Percentiles rank a stretch among this genome's conserved stretches.
These are phyloP conservation scores for Blumeriella jaapii DNA, from an alignment of 2,329 filamentous ascomycete genomes.

Conservation along the genomic window DNA sequence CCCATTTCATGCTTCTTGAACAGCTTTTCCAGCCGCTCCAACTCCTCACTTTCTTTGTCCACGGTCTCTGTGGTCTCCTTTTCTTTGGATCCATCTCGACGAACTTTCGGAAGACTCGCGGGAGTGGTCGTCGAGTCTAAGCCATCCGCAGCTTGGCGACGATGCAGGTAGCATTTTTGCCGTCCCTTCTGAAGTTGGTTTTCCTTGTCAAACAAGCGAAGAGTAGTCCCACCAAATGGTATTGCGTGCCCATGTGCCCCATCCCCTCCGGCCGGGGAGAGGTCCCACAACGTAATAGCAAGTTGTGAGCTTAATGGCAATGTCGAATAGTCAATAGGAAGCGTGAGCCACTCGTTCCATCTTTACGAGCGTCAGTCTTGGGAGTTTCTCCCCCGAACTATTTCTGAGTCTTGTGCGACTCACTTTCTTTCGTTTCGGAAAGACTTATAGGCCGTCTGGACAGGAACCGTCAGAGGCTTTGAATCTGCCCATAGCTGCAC, in stretches of 20 bases:
- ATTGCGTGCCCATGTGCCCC: constrained; percentile 65
- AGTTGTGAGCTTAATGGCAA: constrained; percentile 73
- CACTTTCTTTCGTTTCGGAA: constrained; percentile 65
- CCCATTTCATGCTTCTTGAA: constrained; percentile 99
- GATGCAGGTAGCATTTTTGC: constrained; percentile 81
- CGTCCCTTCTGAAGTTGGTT: constrained; percentile 84
- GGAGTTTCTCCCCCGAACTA: not conserved
- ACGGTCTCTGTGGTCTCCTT: constrained; percentile 34
- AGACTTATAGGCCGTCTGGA: constrained; percentile 85
- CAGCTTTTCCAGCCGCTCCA: constrained; percentile 77
- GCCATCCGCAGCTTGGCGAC: constrained; percentile 75
- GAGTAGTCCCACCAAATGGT: constrained; percentile 88
- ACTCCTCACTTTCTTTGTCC: constrained; percentile 68
- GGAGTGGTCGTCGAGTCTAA: constrained; percentile 72
- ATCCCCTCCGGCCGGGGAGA: constrained; percentile 66
- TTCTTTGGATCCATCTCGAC: constrained; percentile 39
- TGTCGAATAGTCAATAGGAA: constrained; percentile 76
- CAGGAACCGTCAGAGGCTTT: constrained; percentile 82
- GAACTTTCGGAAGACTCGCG: constrained; percentile 46
- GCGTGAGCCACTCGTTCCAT: constrained; percentile 93
- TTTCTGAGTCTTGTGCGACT: constrained; percentile 3
- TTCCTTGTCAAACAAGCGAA: constrained; percentile 84
- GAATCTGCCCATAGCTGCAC: constrained; percentile 92
- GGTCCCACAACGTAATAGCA: constrained; percentile 90
- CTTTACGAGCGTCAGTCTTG: constrained; percentile 31